Base-by-base conservation (phyloP, 169 alveolate species). In the Plasmodium inui region DNA sequence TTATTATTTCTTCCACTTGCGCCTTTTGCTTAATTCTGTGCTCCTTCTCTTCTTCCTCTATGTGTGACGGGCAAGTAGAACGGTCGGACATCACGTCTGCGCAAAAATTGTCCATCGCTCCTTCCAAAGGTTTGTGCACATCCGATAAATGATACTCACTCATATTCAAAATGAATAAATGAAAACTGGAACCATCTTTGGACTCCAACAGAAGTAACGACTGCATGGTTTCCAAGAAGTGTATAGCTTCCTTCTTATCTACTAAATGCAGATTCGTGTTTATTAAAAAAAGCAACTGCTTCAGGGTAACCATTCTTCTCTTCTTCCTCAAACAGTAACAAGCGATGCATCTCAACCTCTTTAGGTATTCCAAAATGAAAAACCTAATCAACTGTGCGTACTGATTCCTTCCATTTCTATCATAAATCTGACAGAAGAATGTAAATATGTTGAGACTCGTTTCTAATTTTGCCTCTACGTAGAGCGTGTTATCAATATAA, bases 161-260 rank as follows among this genome's bases (percentile, higher is more conserved):
- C 46, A 89, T 80, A 9, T 30, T 28, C 76, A 89, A 78, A 39
- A 89, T 57, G 41, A 89, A 89, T 34, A 89, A 89, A 79, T 89
- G 14, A 89, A 89, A 89, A 67, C 44, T 57, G 37, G 84, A 57
- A 67, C 53, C 8, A 32, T 26, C 17, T 39, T 89, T 79, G 9
- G 34, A 19, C 50, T 89, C 70, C 82, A 28, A 55, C 10, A 26
- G 67, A 61, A 89, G n/a, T 17, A 89, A 41, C 19, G 1, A 28
- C 50, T 79, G 88, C 73, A 89, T 30, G n/a, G 28, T 41, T 19
- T 57, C 32, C 32, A 89, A 89, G 79, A 67, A 89, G 3, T 61
- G 14, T 8, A 89, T 67, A 2, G 82, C 28, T 14, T 79, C 34
- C 44, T 89, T 78, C 26, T 41, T 89, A 8, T 70, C 74, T 3